Base-by-base conservation (phyloP, 192 early-diverging fungal genomes). In the Backusella morwellensis region DNA sequence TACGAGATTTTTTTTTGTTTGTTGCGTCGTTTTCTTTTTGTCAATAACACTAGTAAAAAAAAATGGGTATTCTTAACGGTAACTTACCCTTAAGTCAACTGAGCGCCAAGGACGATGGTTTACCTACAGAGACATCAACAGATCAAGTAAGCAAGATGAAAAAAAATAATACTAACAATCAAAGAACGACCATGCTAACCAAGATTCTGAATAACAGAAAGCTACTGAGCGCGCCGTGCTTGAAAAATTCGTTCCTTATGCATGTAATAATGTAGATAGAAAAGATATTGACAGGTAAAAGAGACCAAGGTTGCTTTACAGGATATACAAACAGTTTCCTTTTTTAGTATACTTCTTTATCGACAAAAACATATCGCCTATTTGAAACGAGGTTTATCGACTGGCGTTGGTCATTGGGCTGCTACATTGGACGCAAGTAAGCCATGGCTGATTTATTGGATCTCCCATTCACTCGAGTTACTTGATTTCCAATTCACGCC, bases 361-460 rank as follows among this genome's bases (percentile, higher is more conserved):
- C 87, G 91, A 14, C 66, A 68, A 26, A 74, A 59, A 35, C 95
- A 97, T 81, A 80, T 87, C 47, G 69, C 80, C 35, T 95, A 90
- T 77, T 69, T 95, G 1, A 44, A 35, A 11, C 77, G 81, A 23
- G 86, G 85, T 12, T 63, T 63, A 63, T 74, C 94, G 7, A 70
- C 83, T 12, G 79, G 86, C 5, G 80, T 95, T 35, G 83, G 86
- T 8, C 72, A 82, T 29, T 85, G 84, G 66, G 91, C 89, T 70
- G 84, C 89, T 6, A 86, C 82, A 0, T 86, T 96, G 34, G 97
- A 99, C 81, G 92, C 97, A 14, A 91, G 90, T 71, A 91, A 91
- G 76, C 95, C 96, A 29, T 99, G 97, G 97, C 81, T 99, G 32
- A 84, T 92, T 8, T 97, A 94, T 74, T 99, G 97, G 97, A 91